Conservation (phyloP, 805 yeast species). For the Yueomyces sp. region DNA sequence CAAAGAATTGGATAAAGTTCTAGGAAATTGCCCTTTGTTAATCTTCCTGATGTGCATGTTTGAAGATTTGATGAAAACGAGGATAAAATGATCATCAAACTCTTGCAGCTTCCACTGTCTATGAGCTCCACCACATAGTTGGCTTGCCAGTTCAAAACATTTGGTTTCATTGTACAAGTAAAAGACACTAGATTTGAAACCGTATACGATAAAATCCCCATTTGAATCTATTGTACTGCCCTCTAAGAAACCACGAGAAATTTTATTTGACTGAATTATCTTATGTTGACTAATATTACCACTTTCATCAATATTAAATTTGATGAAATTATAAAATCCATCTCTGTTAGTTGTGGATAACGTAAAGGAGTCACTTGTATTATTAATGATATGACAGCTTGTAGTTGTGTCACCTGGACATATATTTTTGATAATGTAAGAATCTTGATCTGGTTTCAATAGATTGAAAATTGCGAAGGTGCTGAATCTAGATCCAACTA, state of each 20-base stretch:
- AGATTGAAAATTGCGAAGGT: slow-evolving; percentile 45
- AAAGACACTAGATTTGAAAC: slow-evolving; percentile 71
- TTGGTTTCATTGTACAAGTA: slow-evolving; percentile 72
- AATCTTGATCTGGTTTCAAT: slow-evolving; percentile 7
- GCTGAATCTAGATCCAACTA: slow-evolving; percentile 64
- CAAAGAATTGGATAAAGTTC: slow-evolving; percentile 43
- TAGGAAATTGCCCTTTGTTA: slow-evolving; percentile 15
- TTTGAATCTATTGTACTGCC: slow-evolving; percentile 39
- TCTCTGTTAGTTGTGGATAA: slow-evolving; percentile 47
- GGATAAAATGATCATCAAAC: slow-evolving; percentile 25
- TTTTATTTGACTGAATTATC: slow-evolving; percentile 42
- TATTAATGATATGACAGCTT: slow-evolving; percentile 30
- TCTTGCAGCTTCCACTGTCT: slow-evolving; percentile 56
- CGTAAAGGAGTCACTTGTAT: slow-evolving; percentile 13
- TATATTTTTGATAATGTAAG: slow-evolving; percentile 30
- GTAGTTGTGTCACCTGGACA: slow-evolving; percentile 61
- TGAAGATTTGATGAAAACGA: slow-evolving; percentile 49
- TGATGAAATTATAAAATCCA: slow-evolving; percentile 41
- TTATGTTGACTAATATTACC: slow-evolving; percentile 1
- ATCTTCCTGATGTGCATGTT: slow-evolving; percentile 29
- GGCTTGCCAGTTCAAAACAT: slow-evolving; percentile 56
- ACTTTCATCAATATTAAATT: slow-evolving; percentile 13
- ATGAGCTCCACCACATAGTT: slow-evolving; percentile 84
- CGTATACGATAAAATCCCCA: slow-evolving; percentile 49
- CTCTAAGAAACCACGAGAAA: slow-evolving; percentile 70